phyloP scores from a whole-genome alignment of 208 protist genomes.

The Sergeia podlipaevii region DNA sequence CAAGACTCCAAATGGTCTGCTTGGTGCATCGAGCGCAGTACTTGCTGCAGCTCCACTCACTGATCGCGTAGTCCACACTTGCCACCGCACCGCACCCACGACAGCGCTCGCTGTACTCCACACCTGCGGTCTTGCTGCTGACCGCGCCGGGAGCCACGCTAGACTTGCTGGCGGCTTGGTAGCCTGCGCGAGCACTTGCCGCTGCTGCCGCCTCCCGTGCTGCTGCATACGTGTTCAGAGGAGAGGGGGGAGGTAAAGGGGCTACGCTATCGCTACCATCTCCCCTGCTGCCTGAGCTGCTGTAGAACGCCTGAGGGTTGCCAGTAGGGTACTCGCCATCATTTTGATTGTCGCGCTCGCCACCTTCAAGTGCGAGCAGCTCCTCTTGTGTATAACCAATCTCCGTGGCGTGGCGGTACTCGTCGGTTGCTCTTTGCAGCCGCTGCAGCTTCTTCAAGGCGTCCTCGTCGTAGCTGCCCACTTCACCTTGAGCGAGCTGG shows the following conservation, averaged over 20 bases:
- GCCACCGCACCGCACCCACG: conserved; percentile 45
- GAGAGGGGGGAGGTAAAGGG: no score
- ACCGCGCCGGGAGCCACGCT: not conserved
- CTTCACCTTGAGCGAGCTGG: conserved; percentile 33
- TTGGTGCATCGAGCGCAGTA: conserved; percentile 62
- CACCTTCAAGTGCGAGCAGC: conserved; percentile 36
- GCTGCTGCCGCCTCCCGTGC: not conserved
- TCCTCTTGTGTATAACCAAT: conserved; percentile 83
- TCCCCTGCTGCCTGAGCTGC: conserved; percentile 2
- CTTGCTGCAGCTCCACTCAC: conserved; percentile 69
- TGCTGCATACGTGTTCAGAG: not conserved
- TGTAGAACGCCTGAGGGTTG: no score
- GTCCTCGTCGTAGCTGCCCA: conserved; percentile 80
- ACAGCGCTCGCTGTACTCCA: conserved; percentile 55
- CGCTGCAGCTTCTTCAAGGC: conserved; percentile 49
- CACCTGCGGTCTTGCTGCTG: not conserved
- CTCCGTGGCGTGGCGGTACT: conserved; percentile 76
- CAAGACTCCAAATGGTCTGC: conserved; percentile 66
- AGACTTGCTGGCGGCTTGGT: not conserved
- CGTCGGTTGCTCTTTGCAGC: conserved; percentile 66
- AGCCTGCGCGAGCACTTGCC: not conserved
- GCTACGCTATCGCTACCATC: not conserved
- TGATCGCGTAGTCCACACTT: conserved; percentile 33
- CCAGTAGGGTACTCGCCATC: not conserved
- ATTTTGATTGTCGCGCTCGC: not conserved